phyloP scores from a whole-genome alignment of 306 rosid genomes.

The Hippophae tibetana region DNA sequence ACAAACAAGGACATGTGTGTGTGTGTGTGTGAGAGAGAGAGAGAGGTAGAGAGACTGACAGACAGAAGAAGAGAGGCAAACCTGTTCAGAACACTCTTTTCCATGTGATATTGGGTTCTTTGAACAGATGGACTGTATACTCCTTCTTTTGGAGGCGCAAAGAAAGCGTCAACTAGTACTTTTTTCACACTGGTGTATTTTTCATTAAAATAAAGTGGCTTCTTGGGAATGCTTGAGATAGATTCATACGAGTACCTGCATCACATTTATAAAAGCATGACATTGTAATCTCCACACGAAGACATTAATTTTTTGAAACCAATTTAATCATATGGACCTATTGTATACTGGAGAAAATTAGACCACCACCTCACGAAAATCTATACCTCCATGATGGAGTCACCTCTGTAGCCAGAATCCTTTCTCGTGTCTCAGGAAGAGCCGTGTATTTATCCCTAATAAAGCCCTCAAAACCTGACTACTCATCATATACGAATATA shows the following conservation, averaged over 20 bases:
- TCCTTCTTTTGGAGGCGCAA: slow-evolving; percentile 73
- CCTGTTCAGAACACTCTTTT: slow-evolving; percentile 61
- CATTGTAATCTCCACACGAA: slow-evolving; percentile 8
- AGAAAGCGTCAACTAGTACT: slow-evolving; percentile 62
- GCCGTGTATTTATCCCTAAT: slow-evolving; percentile 69
- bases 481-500: slow-evolving; percentile 20
- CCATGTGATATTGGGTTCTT: slow-evolving; percentile 85
- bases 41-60: slow-evolving; percentile 4
- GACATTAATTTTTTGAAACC: not conserved
- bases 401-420: slow-evolving; percentile 85
- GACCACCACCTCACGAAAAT: not conserved
- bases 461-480: slow-evolving; percentile 95
- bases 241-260: slow-evolving; percentile 76
- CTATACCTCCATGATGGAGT: slow-evolving; percentile 75
- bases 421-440: slow-evolving; percentile 87
- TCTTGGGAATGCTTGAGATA: slow-evolving; percentile 41
- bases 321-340: not conserved
- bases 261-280: slow-evolving; percentile 10
- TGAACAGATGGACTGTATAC: slow-evolving; percentile 93
- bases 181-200: slow-evolving; percentile 51
- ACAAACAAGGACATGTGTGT: not conserved
- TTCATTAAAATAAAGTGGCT: slow-evolving; percentile 56
- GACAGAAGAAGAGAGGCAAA: slow-evolving; percentile 5
- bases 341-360: not conserved
- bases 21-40: slow-evolving; percentile 8